A percentile compares a stretch with the other conserved stretches of the same genome.
phyloP scores from a whole-genome alignment of 2,329 filamentous ascomycete genomes.

The Thelonectria rubi region DNA sequence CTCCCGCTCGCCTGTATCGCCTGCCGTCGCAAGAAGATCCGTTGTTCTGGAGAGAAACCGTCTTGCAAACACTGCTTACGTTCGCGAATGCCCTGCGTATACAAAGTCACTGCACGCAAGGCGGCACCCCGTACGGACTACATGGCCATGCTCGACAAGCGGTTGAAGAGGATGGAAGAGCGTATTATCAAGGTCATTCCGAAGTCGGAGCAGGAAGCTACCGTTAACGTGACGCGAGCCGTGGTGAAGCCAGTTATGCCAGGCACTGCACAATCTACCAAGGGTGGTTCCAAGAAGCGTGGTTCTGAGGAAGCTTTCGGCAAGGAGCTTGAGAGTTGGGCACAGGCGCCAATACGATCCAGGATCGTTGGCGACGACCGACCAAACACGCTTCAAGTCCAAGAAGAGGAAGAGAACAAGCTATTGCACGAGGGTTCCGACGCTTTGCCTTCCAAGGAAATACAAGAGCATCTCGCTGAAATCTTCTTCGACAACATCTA shows the following conservation, averaged over 20 bases:
- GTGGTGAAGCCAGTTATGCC: constrained; percentile 82
- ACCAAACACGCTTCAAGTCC: constrained; percentile 63
- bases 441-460: constrained; percentile 81
- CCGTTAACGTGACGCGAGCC: constrained; percentile 76
- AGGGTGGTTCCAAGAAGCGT: constrained; percentile 76
- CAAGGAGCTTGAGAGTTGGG: constrained; percentile 83
- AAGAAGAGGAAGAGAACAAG: constrained; percentile 77
- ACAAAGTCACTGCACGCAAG: constrained; percentile 95
- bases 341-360: constrained; percentile 65
- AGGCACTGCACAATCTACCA: constrained; percentile 56
- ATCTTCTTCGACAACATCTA: constrained; percentile 97
- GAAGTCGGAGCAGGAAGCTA: constrained; percentile 78
- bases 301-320: constrained; percentile 88
- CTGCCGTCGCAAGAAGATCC: constrained; percentile 95
- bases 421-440: constrained; percentile 84
- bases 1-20: constrained; percentile 94
- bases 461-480: constrained; percentile 92
- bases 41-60: constrained; percentile 96
- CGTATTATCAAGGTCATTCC: constrained; percentile 95
- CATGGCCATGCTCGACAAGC: constrained; percentile 98
- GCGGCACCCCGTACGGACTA: constrained; percentile 95
- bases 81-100: constrained; percentile 93
- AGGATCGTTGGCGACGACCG: constrained; percentile 54
- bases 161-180: constrained; percentile 96
- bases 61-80: constrained; percentile 96